Conservation (phyloP, 2,329 filamentous ascomycete species). For the Daldinia sp. region DNA sequence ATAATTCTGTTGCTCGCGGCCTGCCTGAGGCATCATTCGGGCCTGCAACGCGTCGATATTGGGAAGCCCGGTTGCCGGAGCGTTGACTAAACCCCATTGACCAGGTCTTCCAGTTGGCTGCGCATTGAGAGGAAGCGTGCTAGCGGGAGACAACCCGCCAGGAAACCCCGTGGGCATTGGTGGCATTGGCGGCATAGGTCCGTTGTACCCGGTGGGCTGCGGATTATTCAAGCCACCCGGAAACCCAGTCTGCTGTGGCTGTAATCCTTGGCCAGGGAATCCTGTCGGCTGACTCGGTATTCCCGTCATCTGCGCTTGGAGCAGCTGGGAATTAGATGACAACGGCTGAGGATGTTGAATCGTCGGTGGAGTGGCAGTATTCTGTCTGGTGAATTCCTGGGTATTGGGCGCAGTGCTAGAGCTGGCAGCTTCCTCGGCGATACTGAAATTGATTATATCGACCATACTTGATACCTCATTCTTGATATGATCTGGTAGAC, state of each 20-base stretch:
- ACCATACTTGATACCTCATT: constrained; percentile 99
- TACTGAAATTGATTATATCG: constrained; percentile 96
- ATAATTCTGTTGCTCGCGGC: constrained; percentile 84
- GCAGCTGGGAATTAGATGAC: constrained; percentile 74
- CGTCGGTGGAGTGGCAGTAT: constrained; percentile 62
- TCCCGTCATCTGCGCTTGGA: constrained; percentile 76
- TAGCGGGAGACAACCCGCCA: constrained; percentile 72
- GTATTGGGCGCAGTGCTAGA: constrained; percentile 72
- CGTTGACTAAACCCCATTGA: constrained; percentile 98
- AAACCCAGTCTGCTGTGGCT: constrained; percentile 78
- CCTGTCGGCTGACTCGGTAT: constrained; percentile 68
- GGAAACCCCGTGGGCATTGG: constrained; percentile 75
- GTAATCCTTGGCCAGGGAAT: constrained; percentile 70
- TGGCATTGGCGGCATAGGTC: constrained; percentile 86
- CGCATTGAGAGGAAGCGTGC: constrained; percentile 76
- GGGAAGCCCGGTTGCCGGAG: constrained; percentile 86
- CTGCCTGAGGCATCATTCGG: constrained; percentile 97
- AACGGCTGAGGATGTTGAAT: constrained; percentile 81
- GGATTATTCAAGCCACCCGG: constrained; percentile 71
- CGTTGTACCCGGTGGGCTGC: constrained; percentile 82
- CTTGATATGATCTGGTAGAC: constrained; percentile 85
- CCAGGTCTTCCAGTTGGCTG: constrained; percentile 94
- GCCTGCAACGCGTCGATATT: constrained; percentile 94
- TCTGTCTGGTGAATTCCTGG: constrained; percentile 74
- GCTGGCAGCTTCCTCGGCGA: constrained; percentile 77